A percentile compares a stretch with the other conserved stretches of the same genome.
phyloP scores from a whole-genome alignment of 202 grass and related monocot species.

The Saccharum hybrid region DNA sequence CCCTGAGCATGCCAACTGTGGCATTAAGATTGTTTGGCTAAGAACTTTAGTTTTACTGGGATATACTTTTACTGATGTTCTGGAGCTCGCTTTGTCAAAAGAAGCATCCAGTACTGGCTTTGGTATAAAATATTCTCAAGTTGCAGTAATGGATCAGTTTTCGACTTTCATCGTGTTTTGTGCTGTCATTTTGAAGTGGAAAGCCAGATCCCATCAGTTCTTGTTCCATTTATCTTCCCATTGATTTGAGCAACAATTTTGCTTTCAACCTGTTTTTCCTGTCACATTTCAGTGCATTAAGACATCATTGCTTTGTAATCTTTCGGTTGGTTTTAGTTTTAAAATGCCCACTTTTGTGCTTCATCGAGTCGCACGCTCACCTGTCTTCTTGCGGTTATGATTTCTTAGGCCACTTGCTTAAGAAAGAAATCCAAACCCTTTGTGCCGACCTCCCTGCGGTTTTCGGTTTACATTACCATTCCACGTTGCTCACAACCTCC shows the following conservation, averaged over 20 bases:
- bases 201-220: constrained; percentile 36
- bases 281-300: constrained; percentile 21
- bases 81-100: constrained; percentile 11
- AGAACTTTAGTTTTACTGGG: constrained; percentile 16
- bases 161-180: constrained; percentile 27
- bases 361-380: background rate
- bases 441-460: background rate
- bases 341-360: constrained; percentile 20
- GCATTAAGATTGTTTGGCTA: background rate
- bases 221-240: constrained; percentile 36
- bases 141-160: constrained; percentile 37
- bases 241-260: constrained; percentile 13
- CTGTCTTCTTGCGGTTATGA: constrained; percentile 20
- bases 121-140: constrained; percentile 45
- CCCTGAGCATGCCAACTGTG: background rate
- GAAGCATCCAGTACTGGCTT: constrained; percentile 7
- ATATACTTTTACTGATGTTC: background rate
- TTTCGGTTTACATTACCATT: background rate
- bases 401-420: constrained; percentile 16
- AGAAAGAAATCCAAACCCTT: background rate
- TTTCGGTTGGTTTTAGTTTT: background rate
- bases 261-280: constrained; percentile 28
- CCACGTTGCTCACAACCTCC: constrained; percentile 4
- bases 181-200: constrained; percentile 37
- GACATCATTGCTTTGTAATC: constrained; percentile 29